Conservation (phyloP, 495 filamentous ascomycete species). For the Penicillium psychrofluorescens region DNA sequence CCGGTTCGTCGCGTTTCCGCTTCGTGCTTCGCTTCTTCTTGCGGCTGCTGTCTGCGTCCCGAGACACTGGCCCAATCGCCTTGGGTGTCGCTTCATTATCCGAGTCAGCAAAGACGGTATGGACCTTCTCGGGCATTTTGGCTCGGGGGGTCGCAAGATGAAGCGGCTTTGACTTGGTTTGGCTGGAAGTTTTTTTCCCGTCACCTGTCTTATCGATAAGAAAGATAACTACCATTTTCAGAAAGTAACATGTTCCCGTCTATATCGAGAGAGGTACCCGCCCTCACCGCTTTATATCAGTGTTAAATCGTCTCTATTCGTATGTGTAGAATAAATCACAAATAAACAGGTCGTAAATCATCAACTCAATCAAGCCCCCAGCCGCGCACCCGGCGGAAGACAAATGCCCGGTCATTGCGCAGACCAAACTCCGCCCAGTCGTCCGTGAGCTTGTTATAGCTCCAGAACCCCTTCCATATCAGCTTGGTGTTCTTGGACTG, state of each 20-base stretch:
- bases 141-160: too few relatives aligned
- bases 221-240: not conserved
- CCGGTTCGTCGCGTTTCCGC: conserved; percentile 32
- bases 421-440: conserved; percentile 83
- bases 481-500: conserved; percentile 70
- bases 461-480: conserved; percentile 85
- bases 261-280: too few relatives aligned
- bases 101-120: conserved; percentile 15
- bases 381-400: conserved; percentile 71
- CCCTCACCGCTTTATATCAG: too few relatives aligned
- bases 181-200: too few relatives aligned
- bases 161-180: too few relatives aligned
- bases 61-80: not conserved
- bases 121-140: conserved; percentile 44
- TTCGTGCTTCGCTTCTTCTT: conserved; percentile 35
- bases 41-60: conserved; percentile 12
- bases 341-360: conserved; percentile 4
- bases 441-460: conserved; percentile 80
- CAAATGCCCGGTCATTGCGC: conserved; percentile 77
- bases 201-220: not conserved
- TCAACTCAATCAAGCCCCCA: conserved; percentile 30
- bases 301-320: too few relatives aligned
- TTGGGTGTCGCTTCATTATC: conserved; percentile 10
- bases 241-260: too few relatives aligned
- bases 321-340: conserved; percentile 8